Conservation (phyloP, 2,329 filamentous ascomycete species). For the Aspergillus caelatus region DNA sequence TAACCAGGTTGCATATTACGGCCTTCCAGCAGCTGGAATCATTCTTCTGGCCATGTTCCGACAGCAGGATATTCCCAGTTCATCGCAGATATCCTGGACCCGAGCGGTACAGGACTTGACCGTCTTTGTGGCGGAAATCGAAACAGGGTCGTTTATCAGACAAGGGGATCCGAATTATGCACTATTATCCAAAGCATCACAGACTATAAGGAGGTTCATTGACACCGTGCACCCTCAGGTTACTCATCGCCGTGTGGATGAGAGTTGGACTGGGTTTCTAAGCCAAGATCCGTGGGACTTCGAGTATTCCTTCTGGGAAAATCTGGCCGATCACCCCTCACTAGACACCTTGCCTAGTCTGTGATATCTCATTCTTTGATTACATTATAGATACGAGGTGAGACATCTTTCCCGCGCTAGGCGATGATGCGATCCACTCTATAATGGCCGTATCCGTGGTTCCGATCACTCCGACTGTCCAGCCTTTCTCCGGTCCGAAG, state of each 20-base stretch:
- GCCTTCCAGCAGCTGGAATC: conserved; percentile 33
- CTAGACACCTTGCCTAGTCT: conserved; percentile 5
- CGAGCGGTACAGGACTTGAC: conserved; percentile 29
- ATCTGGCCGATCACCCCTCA: conserved; percentile 30
- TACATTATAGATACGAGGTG: background rate
- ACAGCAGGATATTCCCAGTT: conserved; percentile 16
- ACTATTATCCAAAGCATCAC: conserved; percentile 27
- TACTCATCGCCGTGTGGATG: conserved; percentile 21
- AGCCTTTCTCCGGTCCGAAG: too few relatives aligned
- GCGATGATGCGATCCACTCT: too few relatives aligned
- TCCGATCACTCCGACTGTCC: too few relatives aligned
- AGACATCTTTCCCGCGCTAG: too few relatives aligned
- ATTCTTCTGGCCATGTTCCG: conserved; percentile 32
- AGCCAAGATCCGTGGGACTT: conserved; percentile 31
- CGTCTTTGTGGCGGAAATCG: conserved; percentile 33
- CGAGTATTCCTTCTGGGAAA: conserved; percentile 31
- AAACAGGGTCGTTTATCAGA: conserved; percentile 28
- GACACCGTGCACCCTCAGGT: conserved; percentile 9
- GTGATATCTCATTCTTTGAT: background rate
- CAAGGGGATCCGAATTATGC: conserved; percentile 29
- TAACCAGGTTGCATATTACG: conserved; percentile 30
- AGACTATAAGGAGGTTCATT: conserved; percentile 29
- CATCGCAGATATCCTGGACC: conserved; percentile 18
- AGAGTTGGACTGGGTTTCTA: conserved; percentile 24
- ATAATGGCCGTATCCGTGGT: too few relatives aligned